Conservation (phyloP, 805 yeast genomes). For the Tetrapisispora nanseiensis region DNA sequence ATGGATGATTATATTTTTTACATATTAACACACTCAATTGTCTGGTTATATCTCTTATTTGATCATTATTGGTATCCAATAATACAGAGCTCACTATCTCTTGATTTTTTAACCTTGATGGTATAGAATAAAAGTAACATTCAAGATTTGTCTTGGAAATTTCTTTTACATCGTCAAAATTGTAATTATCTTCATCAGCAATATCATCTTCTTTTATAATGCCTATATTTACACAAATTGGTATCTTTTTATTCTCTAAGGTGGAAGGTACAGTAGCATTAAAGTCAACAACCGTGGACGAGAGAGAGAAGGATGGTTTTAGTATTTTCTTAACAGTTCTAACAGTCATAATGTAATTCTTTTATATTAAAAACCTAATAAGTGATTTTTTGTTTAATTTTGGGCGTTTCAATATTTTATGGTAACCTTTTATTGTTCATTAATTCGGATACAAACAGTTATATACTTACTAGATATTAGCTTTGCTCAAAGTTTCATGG, state of each 20-base stretch:
- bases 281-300: constrained; percentile 10
- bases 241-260: constrained; percentile 10
- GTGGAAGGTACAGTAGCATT: constrained; percentile 17
- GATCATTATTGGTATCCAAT: constrained; percentile 21
- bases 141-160: constrained; percentile 8
- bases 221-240: constrained; percentile 14
- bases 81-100: constrained; percentile 20
- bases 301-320: constrained; percentile 5
- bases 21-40: constrained; percentile 20
- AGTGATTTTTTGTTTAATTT: too few species aligned
- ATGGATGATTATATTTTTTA: constrained; percentile 19
- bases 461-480: too few species aligned
- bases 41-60: constrained; percentile 22
- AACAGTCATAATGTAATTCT: too few species aligned
- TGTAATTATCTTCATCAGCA: not conserved
- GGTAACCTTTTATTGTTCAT: too few species aligned
- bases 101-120: constrained; percentile 7
- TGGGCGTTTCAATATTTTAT: too few species aligned
- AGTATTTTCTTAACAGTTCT: constrained; percentile 11
- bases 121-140: constrained; percentile 23
- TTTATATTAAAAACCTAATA: too few species aligned
- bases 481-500: too few species aligned
- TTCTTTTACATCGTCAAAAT: not conserved
- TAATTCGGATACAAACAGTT: too few species aligned
- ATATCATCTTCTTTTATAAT: constrained; percentile 3